Base-by-base conservation (phyloP, 2,329 filamentous ascomycete genomes). In the Alternaria incomplexa region DNA sequence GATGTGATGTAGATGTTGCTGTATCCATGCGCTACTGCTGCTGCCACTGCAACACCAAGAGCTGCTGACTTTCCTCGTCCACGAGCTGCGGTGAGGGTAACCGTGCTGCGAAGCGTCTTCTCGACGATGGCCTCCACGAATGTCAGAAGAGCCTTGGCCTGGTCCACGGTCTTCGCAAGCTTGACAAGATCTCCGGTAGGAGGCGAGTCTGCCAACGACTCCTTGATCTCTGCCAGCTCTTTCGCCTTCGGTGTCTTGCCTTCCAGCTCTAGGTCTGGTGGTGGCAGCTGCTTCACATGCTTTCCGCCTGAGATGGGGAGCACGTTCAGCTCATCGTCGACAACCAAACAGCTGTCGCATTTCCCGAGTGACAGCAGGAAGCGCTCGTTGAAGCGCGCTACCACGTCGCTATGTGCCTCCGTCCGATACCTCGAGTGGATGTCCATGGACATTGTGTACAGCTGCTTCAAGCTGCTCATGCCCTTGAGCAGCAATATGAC, bases 1-100 rank as follows among this genome's bases (percentile, higher is more conserved):
- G 95, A 98, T 2, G 96, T 99, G 77, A 99, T 97, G 82, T 99
- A 99, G 74, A 99, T 97, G 80, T 99, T 99, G 84, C 93, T 97
- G 82, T 99, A 99, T 25, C 96, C 96, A 77, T 98, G 92, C 1
- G 96, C 95, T 47, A 99, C 88, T 2, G 96, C 96, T 3, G 96
- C 93, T 4, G 96, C 96, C 46, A 99, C 91, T 4, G 96, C 93
- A 55, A 99, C 90, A 81, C 96, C 96, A 74, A 99, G 87, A 25
- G 96, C 96, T 17, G 96, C 96, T 20, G 96, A 99, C 82, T 99
- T 99, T 82, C 96, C 96, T 74, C 96, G 90, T 80, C 96, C 96
- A 89, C 96, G 90, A 40, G 91, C 95, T 17, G 96, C 96, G 11
- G 96, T 99, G 70, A 99, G 81, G 1, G 96, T 92, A 36, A 99